Evolutionary conservation across 352 stramenopile genomes (phyloP).

Genomic region (Phytophthora europaea): DNA sequence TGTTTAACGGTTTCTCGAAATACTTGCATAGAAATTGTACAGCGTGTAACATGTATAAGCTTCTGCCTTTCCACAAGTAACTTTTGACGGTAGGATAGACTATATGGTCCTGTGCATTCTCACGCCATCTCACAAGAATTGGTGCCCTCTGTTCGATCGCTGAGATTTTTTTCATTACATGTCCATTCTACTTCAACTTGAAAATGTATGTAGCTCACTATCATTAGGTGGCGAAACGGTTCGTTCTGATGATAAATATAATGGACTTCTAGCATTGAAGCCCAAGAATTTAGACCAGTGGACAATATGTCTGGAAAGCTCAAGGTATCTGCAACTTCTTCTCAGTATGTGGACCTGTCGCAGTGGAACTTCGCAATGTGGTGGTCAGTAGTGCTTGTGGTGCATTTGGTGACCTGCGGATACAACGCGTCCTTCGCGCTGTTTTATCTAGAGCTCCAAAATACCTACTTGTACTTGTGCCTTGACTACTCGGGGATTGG

Average conservation of each 20-base stretch:
- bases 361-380: slow-evolving; percentile 11
- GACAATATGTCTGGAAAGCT: neutral
- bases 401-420: slow-evolving; percentile 20
- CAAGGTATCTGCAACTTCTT: neutral
- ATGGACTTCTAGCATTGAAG: neutral
- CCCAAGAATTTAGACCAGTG: neutral
- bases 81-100: too few species aligned
- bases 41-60: too few species aligned
- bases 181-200: too few species aligned
- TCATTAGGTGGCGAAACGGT: neutral
- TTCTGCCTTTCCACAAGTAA: too few species aligned
- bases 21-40: too few species aligned
- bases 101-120: too few species aligned
- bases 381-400: slow-evolving; percentile 19
- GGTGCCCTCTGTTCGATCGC: too few species aligned
- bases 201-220: too few species aligned
- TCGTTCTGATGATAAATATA: neutral
- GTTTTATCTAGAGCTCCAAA: slow-evolving; percentile 33
- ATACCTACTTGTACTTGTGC: slow-evolving; percentile 23
- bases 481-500: slow-evolving; percentile 39
- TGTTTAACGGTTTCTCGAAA: too few species aligned
- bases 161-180: too few species aligned
- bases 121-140: too few species aligned
- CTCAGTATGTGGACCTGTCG: slow-evolving; percentile 22
- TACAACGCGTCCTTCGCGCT: slow-evolving; percentile 27